Evolutionary conservation across 768 basidiomycete genomes (phyloP).

Genomic region (Coprinopsis cinerea): DNA sequence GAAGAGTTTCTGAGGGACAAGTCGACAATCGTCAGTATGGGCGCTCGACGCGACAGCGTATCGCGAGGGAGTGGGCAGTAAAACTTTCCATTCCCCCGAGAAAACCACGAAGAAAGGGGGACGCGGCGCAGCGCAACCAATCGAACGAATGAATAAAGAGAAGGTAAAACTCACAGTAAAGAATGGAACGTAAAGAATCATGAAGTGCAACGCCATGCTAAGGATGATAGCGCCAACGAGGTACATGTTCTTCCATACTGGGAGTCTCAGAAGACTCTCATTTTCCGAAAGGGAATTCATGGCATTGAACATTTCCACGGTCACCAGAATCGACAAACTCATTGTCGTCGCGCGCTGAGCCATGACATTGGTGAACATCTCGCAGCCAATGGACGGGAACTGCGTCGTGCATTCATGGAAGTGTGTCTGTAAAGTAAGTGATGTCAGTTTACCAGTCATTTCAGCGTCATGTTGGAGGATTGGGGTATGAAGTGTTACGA

Average conservation of each 20-base stretch:
- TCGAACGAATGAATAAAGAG: neutral
- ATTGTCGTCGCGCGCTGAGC: conserved; percentile 89
- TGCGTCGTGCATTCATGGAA: conserved; percentile 85
- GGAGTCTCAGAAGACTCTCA: conserved; percentile 83
- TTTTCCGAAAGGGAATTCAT: conserved; percentile 99
- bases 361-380: conserved; percentile 90
- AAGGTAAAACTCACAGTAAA: conserved; percentile 62
- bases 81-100: conserved; percentile 3
- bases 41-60: too few relatives aligned
- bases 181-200: conserved; percentile 96
- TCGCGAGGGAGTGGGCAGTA: too few relatives aligned
- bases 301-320: conserved; percentile 95
- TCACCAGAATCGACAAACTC: conserved; percentile 93
- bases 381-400: conserved; percentile 91
- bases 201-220: conserved; percentile 90
- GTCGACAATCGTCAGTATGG: too few relatives aligned
- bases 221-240: conserved; percentile 84
- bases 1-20: conserved; percentile 60
- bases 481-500: too few relatives aligned
- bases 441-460: too few relatives aligned
- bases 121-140: too few relatives aligned
- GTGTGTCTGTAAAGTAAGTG: conserved; percentile 61
- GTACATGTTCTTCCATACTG: conserved; percentile 93
- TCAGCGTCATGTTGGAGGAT: too few relatives aligned
- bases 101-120: neutral